Conservation (phyloP, 2,329 filamentous ascomycete genomes). For the Colletotrichum plurivorum region DNA sequence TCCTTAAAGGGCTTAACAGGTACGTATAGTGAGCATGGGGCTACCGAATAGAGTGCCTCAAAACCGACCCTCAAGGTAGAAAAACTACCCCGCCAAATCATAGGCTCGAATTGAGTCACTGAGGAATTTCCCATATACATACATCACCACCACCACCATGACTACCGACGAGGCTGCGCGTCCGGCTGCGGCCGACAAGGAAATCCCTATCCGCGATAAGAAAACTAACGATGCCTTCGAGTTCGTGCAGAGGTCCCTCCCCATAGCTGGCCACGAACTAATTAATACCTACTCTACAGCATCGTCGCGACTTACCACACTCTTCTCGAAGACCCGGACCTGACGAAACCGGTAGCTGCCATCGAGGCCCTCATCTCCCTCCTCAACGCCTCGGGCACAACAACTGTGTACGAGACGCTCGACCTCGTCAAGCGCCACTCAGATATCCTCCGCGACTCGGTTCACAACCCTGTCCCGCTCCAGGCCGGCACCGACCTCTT, state of each 20-base stretch:
- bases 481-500: constrained; percentile 96
- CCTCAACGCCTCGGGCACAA: constrained; percentile 82
- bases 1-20: no score
- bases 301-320: constrained; percentile 70
- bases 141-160: constrained; percentile 14
- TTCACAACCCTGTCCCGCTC: constrained; percentile 91
- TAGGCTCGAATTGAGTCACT: constrained; percentile 37
- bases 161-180: constrained; percentile 34
- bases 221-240: constrained; percentile 50
- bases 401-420: constrained; percentile 94
- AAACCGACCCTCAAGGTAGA: not conserved
- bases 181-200: constrained; percentile 29
- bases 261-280: not conserved
- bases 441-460: constrained; percentile 80
- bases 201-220: constrained; percentile 45
- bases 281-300: constrained; percentile 49
- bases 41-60: no score
- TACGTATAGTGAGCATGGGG: no score
- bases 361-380: constrained; percentile 93
- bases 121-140: constrained; percentile 34
- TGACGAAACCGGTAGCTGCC: constrained; percentile 96
- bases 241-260: constrained; percentile 41
- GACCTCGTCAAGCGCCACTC: constrained; percentile 86
- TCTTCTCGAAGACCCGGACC: constrained; percentile 78
- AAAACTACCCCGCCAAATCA: constrained; percentile 39